Conservation (phyloP, 176 grass and related monocot genomes). For the Cenchrus purpureus region DNA sequence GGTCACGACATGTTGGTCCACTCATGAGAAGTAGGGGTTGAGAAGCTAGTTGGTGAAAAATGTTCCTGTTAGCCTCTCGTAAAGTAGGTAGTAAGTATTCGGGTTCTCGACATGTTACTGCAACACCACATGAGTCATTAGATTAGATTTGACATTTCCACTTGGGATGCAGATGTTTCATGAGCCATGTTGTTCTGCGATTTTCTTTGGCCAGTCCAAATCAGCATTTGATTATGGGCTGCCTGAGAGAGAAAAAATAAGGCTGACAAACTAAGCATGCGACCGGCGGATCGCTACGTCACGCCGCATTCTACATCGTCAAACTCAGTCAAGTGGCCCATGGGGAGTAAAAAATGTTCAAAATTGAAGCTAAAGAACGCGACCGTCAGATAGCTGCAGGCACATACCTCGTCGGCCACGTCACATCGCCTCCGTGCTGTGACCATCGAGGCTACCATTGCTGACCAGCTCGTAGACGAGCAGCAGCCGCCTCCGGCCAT, state of each 20-base stretch:
- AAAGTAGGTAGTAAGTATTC: no score
- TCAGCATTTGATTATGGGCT: neutral
- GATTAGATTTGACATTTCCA: no score
- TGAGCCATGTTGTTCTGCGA: no score
- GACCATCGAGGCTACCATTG: constrained; percentile 56
- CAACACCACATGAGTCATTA: no score
- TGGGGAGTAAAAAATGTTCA: neutral
- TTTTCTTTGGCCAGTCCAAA: neutral
- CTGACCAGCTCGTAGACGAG: constrained; percentile 62
- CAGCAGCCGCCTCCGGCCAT: constrained; percentile 44
- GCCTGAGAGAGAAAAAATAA: neutral
- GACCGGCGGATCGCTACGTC: neutral
- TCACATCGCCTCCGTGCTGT: constrained; percentile 18
- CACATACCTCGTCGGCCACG: constrained; percentile 53
- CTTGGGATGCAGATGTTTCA: no score
- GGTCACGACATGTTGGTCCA: no score
- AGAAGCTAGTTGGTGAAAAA: no score
- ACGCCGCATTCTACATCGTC: neutral
- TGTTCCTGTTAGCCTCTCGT: no score
- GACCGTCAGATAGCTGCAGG: neutral
- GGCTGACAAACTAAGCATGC: neutral
- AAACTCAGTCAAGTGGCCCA: neutral
- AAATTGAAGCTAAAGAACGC: neutral
- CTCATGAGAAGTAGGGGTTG: no score
- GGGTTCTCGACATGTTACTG: no score